phyloP scores from a whole-genome alignment of 108 stramenopile genomes.

The Skeletonema costatum region DNA sequence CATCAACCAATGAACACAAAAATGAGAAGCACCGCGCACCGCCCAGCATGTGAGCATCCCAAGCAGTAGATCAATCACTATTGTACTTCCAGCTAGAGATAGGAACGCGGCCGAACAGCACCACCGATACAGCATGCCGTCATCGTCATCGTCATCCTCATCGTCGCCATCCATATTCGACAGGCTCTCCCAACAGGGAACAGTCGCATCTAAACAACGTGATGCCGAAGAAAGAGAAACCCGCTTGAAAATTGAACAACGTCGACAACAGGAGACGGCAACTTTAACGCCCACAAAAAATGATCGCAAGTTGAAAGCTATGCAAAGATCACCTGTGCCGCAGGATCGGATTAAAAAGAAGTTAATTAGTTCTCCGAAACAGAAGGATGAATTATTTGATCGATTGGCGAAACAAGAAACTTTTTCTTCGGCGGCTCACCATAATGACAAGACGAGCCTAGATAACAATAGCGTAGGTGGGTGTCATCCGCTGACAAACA shows the following conservation, averaged over 20 bases:
- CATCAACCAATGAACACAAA: too few relatives aligned
- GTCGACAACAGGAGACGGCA: neutral
- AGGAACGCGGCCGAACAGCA: neutral
- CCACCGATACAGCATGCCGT: neutral
- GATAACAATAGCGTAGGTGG: neutral
- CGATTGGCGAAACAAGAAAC: slow-evolving; percentile 22
- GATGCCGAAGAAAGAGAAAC: slow-evolving; percentile 10
- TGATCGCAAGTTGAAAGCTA: neutral
- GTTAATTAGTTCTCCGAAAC: slow-evolving; percentile 4
- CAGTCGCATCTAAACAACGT: slow-evolving; percentile 10
- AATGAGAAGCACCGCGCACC: too few relatives aligned
- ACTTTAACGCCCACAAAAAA: neutral
- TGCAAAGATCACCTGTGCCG: neutral
- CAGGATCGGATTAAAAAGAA: slow-evolving; percentile 15
- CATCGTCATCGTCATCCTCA: neutral
- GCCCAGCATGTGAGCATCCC: too few relatives aligned
- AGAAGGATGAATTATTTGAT: slow-evolving; percentile 11
- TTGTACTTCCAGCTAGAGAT: too few relatives aligned
- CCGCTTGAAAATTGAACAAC: slow-evolving; percentile 13
- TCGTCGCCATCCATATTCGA: slow-evolving; percentile 7
- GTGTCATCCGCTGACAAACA: neutral
- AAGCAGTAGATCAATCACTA: too few relatives aligned
- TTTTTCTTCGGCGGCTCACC: slow-evolving; percentile 19
- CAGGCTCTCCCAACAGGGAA: slow-evolving; percentile 16
- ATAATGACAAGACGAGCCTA: neutral